Evolutionary conservation across 2,329 filamentous ascomycete species (phyloP), one percentile per base, ranked within the genome.

Genomic region (Colletotrichum navitas): DNA sequence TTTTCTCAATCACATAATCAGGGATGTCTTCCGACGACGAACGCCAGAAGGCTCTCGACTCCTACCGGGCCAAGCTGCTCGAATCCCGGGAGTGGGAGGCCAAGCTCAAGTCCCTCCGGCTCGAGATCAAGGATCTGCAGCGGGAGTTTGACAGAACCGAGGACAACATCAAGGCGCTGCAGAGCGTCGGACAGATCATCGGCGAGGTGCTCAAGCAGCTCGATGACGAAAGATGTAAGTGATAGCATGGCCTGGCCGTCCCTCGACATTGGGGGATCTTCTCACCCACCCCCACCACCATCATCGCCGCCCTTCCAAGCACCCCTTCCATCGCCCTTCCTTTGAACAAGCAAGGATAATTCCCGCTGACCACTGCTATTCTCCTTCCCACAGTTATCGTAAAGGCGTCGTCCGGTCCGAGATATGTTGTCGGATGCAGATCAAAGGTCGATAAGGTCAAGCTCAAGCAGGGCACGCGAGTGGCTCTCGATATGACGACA

Each of bases 111-210:
- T 90, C 92, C 64, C 86, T 99, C 78, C 93, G 96, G 74, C 86
- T 97, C 84, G 96, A 98, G 77, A 98, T 99, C 83, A 99, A 98
- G 86, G 94, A 93, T 72, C 85, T 98, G 66, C 94, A 97, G 81
- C 94, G 93, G 80, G 95, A 98, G 78, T 99, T 95, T 79, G 95
- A 99, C 82, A 91, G 95, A 76, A 98, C 96, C 65, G 96, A 99
- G 82, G 97, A 99, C 76, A 98, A 98, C 85, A 98, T 99, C 88
- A 99, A 99, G 87, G 96, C 96, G 76, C 86, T 99, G 79, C 96
- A 99, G 86, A 98, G 96, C 82, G 96, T 99, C 66, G 96, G 96
- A 62, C 96, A 99, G 86, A 99, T 99, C 83, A 98, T 99, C 82
- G 96, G 96, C 78, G 96, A 99, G 85, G 97, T 99, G 73, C 86